phyloP scores from a whole-genome alignment of 306 rosid species.

The Medicago ruthenica region DNA sequence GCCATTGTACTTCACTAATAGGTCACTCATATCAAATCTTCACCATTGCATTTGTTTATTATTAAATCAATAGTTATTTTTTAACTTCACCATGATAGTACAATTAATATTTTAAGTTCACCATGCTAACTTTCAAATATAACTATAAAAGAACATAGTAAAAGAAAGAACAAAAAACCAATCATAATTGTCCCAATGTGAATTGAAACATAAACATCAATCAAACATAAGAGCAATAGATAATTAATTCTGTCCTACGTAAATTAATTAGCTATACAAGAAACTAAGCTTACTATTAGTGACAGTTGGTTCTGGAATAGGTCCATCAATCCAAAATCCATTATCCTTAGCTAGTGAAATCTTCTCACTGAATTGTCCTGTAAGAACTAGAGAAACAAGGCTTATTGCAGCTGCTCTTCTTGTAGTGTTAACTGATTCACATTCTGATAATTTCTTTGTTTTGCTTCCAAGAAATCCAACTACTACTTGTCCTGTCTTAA shows the following conservation, averaged over 20 bases:
- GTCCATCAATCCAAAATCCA: slow-evolving; percentile 77
- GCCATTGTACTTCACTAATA: no score
- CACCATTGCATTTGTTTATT: no score
- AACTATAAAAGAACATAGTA: neutral
- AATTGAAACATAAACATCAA: slow-evolving; percentile 1
- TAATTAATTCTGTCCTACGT: neutral
- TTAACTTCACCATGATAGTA: no score
- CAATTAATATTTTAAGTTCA: no score
- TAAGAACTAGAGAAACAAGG: slow-evolving; percentile 65
- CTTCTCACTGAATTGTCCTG: slow-evolving; percentile 43
- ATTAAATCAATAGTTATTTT: no score
- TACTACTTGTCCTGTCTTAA: slow-evolving; percentile 44
- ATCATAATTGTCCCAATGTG: slow-evolving; percentile 8
- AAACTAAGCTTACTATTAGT: slow-evolving; percentile 64
- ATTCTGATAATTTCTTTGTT: slow-evolving; percentile 50
- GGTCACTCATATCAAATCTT: no score
- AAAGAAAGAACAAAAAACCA: neutral
- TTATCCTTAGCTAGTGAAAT: slow-evolving; percentile 70
- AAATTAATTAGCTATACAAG: neutral
- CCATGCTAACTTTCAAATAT: no score
- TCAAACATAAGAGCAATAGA: slow-evolving; percentile 1
- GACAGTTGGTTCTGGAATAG: slow-evolving; percentile 67
- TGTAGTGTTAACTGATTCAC: slow-evolving; percentile 51
- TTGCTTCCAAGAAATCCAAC: slow-evolving; percentile 52
- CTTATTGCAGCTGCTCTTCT: slow-evolving; percentile 76